Conservation (phyloP, 768 basidiomycete genomes). For the Trametes gibbosa region DNA sequence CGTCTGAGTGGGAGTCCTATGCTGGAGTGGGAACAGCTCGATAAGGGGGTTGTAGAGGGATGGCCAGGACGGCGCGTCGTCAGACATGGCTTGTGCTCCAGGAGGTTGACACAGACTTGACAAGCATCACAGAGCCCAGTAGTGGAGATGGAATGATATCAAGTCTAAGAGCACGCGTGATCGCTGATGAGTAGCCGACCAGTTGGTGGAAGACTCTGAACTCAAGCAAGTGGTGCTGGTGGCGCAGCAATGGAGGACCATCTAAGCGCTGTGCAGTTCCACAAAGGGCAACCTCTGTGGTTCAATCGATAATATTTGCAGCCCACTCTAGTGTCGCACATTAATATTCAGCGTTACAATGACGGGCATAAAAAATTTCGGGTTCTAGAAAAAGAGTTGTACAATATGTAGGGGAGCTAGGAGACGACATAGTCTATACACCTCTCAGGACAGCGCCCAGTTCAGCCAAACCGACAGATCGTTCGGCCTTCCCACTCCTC, state of each 20-base stretch:
- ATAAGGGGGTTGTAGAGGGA: conserved; percentile 37
- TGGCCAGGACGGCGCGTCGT: conserved; percentile 25
- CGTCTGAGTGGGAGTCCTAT: conserved; percentile 30
- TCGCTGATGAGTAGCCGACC: not conserved
- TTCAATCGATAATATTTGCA: not conserved
- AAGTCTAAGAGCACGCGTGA: not conserved
- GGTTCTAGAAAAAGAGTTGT: too few species aligned
- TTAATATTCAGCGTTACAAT: too few species aligned
- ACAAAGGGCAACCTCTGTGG: not conserved
- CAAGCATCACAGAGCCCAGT: not conserved
- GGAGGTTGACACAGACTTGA: not conserved
- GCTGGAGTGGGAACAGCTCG: conserved; percentile 32
- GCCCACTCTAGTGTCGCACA: not conserved
- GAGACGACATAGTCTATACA: not conserved
- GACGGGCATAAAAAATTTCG: too few species aligned
- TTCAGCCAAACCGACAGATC: conserved; percentile 22
- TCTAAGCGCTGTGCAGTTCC: not conserved
- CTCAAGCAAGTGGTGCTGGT: not conserved
- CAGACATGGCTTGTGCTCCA: conserved; percentile 2
- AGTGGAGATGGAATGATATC: not conserved
- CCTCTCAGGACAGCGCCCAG: not conserved
- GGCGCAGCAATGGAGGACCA: not conserved
- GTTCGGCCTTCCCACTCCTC: conserved; percentile 14
- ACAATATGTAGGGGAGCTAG: not conserved
- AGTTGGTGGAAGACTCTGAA: not conserved